Evolutionary conservation across 2,329 filamentous ascomycete species (phyloP).

Genomic region (Verticillium klebahnii): DNA sequence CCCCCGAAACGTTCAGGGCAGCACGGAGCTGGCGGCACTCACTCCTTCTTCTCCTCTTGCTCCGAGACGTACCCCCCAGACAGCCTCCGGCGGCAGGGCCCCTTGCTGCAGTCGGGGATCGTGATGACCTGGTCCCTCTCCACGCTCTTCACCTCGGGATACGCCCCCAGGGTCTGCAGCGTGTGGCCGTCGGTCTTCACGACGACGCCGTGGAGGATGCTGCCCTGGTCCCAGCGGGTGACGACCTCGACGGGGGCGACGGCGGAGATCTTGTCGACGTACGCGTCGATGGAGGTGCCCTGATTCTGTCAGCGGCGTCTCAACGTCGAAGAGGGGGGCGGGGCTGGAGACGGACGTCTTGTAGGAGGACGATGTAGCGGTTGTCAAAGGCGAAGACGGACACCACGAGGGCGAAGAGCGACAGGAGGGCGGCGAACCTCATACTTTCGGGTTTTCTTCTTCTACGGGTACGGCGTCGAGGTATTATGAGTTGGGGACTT

Average conservation of each 20-base stretch:
- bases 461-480: too few species aligned
- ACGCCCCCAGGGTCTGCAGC: not conserved
- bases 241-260: not conserved
- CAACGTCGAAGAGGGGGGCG: too few species aligned
- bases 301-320: not conserved
- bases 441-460: not conserved
- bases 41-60: too few species aligned
- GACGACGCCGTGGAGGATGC: constrained; percentile 4
- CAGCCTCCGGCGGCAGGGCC: not conserved
- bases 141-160: constrained; percentile 2
- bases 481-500: too few species aligned
- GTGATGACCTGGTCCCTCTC: constrained; percentile 3
- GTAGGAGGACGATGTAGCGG: constrained; percentile 5
- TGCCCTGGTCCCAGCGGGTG: not conserved
- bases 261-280: constrained; percentile 2
- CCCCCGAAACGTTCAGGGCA: too few species aligned
- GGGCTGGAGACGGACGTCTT: constrained; percentile 4
- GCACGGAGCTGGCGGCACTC: too few species aligned
- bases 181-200: constrained; percentile 5
- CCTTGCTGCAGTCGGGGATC: not conserved
- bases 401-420: not conserved
- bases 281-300: constrained; percentile 2
- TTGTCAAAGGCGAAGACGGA: constrained; percentile 1
- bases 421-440: not conserved
- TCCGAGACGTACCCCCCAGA: not conserved